These are phyloP conservation scores for Aspergillus hancockii DNA, from an alignment of 495 filamentous ascomycete genomes.

Conservation along the genomic window DNA sequence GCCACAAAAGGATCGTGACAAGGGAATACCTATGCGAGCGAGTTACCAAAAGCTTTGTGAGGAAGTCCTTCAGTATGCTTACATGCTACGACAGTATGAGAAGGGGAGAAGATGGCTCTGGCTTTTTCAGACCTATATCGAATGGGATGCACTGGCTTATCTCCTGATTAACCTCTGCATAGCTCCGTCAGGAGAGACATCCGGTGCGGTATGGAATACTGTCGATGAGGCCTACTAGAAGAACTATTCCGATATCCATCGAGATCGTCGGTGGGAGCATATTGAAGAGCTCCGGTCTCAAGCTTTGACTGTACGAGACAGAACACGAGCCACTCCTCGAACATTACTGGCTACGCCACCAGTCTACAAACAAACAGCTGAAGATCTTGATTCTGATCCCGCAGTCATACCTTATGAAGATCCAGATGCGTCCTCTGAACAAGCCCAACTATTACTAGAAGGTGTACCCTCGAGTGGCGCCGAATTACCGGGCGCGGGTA, in stretches of 20 bases:
- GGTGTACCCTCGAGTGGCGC: neutral
- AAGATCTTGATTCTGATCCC: neutral
- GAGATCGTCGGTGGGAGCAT: conserved; percentile 15
- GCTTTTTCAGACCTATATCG: conserved; percentile 79
- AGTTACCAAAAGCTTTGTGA: conserved; percentile 29
- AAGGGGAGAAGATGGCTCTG: conserved; percentile 25
- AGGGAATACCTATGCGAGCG: conserved; percentile 31
- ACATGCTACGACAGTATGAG: conserved; percentile 16
- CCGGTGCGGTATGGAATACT: conserved; percentile 13
- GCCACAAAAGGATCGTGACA: conserved; percentile 32
- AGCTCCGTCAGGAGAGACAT: neutral
- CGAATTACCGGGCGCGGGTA: conserved; percentile 19
- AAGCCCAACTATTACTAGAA: neutral
- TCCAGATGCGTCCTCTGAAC: neutral
- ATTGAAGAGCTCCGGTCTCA: conserved; percentile 19
- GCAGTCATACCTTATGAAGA: neutral
- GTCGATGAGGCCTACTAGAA: conserved; percentile 24
- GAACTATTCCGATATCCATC: neutral
- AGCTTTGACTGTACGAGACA: conserved; percentile 13
- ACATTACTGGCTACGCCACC: neutral
- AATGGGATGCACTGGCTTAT: conserved; percentile 75
- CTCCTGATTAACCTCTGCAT: conserved; percentile 66
- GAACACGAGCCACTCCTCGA: neutral
- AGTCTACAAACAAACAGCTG: neutral
- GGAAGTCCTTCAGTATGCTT: conserved; percentile 55